Conservation (phyloP, 1,284 basidiomycete species). For the Ceratobasidium sp. region DNA sequence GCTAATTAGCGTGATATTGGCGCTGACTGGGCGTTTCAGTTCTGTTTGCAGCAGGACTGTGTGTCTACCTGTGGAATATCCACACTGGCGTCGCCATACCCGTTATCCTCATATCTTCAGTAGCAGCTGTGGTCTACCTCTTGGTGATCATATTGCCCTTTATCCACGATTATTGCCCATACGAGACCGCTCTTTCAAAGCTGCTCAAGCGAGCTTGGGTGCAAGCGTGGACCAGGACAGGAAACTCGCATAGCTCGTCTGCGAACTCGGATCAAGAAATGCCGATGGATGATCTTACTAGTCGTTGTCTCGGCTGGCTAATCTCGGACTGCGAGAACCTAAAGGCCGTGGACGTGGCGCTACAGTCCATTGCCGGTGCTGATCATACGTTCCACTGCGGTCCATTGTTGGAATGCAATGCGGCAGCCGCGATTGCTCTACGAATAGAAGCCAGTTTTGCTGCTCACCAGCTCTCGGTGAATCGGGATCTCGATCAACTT, state of each 20-base stretch:
- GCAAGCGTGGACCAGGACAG: too few species aligned
- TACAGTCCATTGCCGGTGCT: slow-evolving; percentile 5
- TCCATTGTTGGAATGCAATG: too few species aligned
- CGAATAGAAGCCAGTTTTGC: too few species aligned
- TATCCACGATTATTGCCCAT: background rate
- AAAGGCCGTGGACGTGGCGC: slow-evolving; percentile 1
- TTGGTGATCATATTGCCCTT: background rate
- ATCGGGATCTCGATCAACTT: too few species aligned
- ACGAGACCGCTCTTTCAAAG: too few species aligned
- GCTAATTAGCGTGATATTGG: background rate
- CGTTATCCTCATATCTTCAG: background rate
- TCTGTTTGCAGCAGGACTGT: background rate
- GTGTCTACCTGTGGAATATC: background rate
- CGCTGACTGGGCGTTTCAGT: background rate
- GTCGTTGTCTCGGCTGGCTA: slow-evolving; percentile 18
- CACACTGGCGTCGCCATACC: slow-evolving; percentile 3
- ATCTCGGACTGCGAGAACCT: slow-evolving; percentile 15
- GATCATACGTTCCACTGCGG: background rate
- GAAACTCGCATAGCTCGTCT: too few species aligned
- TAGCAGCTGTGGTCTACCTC: background rate
- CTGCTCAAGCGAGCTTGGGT: too few species aligned
- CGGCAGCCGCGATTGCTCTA: too few species aligned
- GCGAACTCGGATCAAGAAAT: background rate
- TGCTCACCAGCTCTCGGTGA: too few species aligned
- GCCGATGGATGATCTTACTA: slow-evolving; percentile 7